phyloP scores from a whole-genome alignment of 2,329 filamentous ascomycete species.

The Parastagonospora avenae region DNA sequence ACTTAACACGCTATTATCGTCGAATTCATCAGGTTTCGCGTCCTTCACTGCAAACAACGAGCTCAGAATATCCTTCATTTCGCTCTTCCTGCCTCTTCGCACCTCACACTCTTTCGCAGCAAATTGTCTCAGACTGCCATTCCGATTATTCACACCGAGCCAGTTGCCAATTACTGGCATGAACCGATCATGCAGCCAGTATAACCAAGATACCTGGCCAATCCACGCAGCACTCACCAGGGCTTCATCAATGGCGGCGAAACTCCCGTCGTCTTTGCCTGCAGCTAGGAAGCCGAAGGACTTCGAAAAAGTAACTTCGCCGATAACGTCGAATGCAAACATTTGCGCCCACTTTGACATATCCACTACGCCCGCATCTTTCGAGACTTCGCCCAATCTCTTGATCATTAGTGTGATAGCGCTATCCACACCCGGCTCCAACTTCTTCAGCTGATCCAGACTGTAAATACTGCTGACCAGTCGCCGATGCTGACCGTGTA shows the following conservation, averaged over 20 bases:
- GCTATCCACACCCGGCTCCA: slow-evolving; percentile 47
- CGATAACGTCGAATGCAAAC: slow-evolving; percentile 50
- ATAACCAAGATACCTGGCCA: slow-evolving; percentile 46
- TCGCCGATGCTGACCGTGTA: slow-evolving; percentile 14
- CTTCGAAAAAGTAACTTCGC: slow-evolving; percentile 26
- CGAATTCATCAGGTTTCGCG: slow-evolving; percentile 44
- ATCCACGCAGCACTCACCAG: slow-evolving; percentile 45
- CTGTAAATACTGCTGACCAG: slow-evolving; percentile 40
- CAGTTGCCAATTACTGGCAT: slow-evolving; percentile 46
- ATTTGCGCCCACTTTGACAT: slow-evolving; percentile 40
- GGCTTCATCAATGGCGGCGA: slow-evolving; percentile 34
- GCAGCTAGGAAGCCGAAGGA: slow-evolving; percentile 21
- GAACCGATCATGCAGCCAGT: slow-evolving; percentile 42
- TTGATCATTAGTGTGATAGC: slow-evolving; percentile 27
- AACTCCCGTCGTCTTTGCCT: slow-evolving; percentile 13
- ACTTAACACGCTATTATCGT: slow-evolving; percentile 43
- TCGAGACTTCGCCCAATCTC: slow-evolving; percentile 34
- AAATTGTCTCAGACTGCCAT: slow-evolving; percentile 40
- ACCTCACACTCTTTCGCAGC: slow-evolving; percentile 21
- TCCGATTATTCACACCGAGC: slow-evolving; percentile 40
- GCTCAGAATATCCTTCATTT: slow-evolving; percentile 44
- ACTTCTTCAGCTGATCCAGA: slow-evolving; percentile 38
- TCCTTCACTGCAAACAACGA: slow-evolving; percentile 45
- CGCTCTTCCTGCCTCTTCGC: slow-evolving; percentile 9
- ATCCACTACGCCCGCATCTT: slow-evolving; percentile 16